A percentile compares a stretch with the other conserved stretches of the same genome.
Evolutionary conservation across 805 yeast species (phyloP).

Genomic region (Metschnikowia aberdeeniae): DNA sequence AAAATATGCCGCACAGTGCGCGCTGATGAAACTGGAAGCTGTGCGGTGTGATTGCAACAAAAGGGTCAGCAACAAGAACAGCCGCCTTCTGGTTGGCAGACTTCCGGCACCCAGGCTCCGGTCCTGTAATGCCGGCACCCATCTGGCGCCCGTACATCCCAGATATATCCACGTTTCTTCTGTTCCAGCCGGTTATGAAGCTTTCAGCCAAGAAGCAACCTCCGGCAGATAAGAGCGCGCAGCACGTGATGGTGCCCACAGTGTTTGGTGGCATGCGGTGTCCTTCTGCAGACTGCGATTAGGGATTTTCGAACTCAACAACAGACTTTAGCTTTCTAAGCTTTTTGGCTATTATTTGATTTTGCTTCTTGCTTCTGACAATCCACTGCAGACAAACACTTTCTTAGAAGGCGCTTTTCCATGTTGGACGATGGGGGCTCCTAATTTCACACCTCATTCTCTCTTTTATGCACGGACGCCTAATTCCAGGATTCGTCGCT

Average conservation of each 20-base stretch:
- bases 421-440: background rate
- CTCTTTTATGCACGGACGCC: slow-evolving; percentile 1
- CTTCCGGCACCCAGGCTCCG: background rate
- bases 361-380: too few relatives aligned
- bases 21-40: slow-evolving; percentile 4
- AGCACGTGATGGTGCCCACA: slow-evolving; percentile 1
- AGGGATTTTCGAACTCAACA: background rate
- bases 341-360: too few relatives aligned
- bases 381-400: too few relatives aligned
- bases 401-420: too few relatives aligned
- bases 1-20: slow-evolving; percentile 2
- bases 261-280: background rate
- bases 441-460: background rate
- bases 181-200: background rate
- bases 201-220: background rate
- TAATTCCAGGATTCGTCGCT: background rate
- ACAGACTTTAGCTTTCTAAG: too few relatives aligned
- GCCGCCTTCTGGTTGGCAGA: background rate
- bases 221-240: background rate
- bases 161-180: too few relatives aligned
- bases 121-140: too few relatives aligned
- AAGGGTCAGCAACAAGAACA: background rate
- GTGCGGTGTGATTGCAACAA: slow-evolving; percentile 1
- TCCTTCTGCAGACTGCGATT: background rate
- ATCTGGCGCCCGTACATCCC: too few relatives aligned